These are phyloP conservation scores for Kandelia obovata DNA, from an alignment of 345 rosid species.

Conservation along the genomic window DNA sequence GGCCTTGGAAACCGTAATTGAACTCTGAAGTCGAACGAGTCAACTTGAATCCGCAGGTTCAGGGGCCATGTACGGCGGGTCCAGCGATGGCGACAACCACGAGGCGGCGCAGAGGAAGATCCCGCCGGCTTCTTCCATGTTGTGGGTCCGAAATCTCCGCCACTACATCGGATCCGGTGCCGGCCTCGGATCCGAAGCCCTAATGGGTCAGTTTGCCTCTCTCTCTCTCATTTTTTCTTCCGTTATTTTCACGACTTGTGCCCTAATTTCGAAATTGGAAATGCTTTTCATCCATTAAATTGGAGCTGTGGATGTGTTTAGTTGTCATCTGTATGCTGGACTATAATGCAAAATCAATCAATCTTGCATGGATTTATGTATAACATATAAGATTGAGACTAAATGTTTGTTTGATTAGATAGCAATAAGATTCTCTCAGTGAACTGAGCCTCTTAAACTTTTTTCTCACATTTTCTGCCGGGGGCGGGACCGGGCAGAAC, in stretches of 20 bases:
- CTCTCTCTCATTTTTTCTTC: not conserved
- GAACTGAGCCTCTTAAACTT: not conserved
- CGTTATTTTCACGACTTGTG: too few relatives aligned
- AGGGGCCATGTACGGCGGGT: slow-evolving; percentile 72
- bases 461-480: not conserved
- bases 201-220: slow-evolving; percentile 61
- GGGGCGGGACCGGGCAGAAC: slow-evolving; percentile 45
- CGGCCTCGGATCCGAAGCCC: slow-evolving; percentile 97
- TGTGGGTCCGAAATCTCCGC: slow-evolving; percentile 91
- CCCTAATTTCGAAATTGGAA: too few relatives aligned
- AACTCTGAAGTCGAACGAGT: too few relatives aligned
- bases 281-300: too few relatives aligned
- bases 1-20: too few relatives aligned
- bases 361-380: too few relatives aligned
- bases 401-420: too few relatives aligned
- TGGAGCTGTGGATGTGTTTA: too few relatives aligned
- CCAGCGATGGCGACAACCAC: slow-evolving; percentile 93
- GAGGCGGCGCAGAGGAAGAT: slow-evolving; percentile 80
- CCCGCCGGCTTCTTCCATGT: slow-evolving; percentile 93
- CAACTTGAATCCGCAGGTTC: too few relatives aligned
- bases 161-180: slow-evolving; percentile 93
- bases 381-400: too few relatives aligned
- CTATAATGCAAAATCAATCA: too few relatives aligned
- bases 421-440: not conserved
- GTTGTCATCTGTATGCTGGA: too few relatives aligned